Conservation (phyloP, 148 eudicot species). For the Camellia lanceoleosa region DNA sequence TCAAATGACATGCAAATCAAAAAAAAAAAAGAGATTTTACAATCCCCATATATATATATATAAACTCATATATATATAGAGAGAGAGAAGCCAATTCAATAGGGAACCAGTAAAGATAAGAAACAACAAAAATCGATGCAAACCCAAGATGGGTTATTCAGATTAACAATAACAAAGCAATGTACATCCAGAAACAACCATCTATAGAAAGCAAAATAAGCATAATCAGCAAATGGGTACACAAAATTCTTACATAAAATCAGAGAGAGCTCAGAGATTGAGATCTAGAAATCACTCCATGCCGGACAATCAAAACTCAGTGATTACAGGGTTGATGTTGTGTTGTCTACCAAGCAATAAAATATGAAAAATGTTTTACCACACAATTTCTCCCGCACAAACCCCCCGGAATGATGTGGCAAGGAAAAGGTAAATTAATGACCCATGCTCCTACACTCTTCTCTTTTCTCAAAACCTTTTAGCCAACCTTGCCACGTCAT, state of each 20-base stretch:
- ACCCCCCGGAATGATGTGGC: too few relatives aligned
- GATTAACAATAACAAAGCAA: neutral
- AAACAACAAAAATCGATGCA: neutral
- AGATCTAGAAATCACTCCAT: constrained; percentile 4
- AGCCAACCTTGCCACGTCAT: too few relatives aligned
- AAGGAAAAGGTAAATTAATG: too few relatives aligned
- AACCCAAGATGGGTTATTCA: neutral
- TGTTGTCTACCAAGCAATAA: neutral
- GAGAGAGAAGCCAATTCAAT: neutral
- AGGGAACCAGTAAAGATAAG: neutral
- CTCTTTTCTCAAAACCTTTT: too few relatives aligned
- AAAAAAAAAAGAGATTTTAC: neutral
- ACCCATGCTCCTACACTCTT: too few relatives aligned
- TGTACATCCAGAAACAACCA: neutral
- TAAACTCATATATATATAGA: neutral
- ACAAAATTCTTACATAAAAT: constrained; percentile 21
- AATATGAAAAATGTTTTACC: neutral
- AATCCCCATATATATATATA: neutral
- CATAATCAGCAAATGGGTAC: neutral
- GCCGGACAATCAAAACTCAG: neutral
- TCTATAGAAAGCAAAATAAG: neutral
- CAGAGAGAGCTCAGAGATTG: constrained; percentile 10
- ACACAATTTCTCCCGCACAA: too few relatives aligned
- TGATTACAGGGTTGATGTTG: neutral
- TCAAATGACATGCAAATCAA: neutral